Evolutionary conservation across 768 basidiomycete species (phyloP).

Genomic region (Serendipita sp.): DNA sequence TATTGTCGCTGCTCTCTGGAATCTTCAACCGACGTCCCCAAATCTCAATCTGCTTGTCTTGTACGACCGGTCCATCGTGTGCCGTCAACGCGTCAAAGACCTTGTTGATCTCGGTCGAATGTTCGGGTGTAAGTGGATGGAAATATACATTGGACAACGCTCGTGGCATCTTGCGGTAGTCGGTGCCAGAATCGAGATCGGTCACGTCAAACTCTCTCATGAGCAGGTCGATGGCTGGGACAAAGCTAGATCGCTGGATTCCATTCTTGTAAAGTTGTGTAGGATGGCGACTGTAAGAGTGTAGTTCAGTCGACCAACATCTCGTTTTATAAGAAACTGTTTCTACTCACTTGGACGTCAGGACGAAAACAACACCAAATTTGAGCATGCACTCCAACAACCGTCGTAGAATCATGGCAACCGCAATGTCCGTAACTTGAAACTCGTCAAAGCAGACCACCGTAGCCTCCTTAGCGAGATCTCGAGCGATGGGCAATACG

Average conservation of each 20-base stretch:
- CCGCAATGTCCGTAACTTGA: constrained; percentile 95
- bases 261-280: constrained; percentile 98
- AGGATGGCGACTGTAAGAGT: constrained; percentile 65
- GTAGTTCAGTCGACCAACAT: neutral
- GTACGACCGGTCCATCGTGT: constrained; percentile 37
- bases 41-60: constrained; percentile 50
- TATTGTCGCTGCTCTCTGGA: constrained; percentile 58
- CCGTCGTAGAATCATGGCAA: constrained; percentile 92
- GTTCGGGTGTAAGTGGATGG: constrained; percentile 53
- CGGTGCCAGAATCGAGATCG: constrained; percentile 90
- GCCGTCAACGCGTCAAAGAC: constrained; percentile 61
- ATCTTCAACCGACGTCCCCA: constrained; percentile 79
- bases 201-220: constrained; percentile 76
- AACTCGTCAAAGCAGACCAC: constrained; percentile 97
- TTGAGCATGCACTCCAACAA: constrained; percentile 73
- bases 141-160: constrained; percentile 91
- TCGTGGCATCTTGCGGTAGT: constrained; percentile 87
- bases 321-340: neutral
- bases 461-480: constrained; percentile 66
- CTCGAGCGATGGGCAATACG: constrained; percentile 71
- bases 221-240: constrained; percentile 87
- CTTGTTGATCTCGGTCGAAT: constrained; percentile 55
- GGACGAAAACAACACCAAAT: constrained; percentile 82
- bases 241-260: constrained; percentile 85
- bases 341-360: constrained; percentile 85